These are phyloP conservation scores for Quercus lobata DNA, from an alignment of 331 rosid species.

Conservation along the genomic window DNA sequence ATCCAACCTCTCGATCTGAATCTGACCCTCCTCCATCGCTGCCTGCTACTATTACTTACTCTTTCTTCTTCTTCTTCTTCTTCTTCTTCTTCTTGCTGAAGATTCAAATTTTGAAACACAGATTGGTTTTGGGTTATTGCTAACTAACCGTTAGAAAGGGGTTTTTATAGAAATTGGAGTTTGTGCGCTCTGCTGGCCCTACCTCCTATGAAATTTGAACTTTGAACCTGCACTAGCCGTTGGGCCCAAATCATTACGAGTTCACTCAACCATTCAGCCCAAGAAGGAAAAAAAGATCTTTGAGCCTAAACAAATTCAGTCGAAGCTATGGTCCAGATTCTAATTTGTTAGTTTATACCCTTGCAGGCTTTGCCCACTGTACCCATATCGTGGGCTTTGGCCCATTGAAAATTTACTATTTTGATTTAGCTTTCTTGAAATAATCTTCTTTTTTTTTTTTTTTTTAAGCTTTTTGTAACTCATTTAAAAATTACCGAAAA, in stretches of 20 bases:
- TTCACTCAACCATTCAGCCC: too few relatives aligned
- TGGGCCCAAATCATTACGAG: neutral
- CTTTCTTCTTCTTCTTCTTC: conserved; percentile 14
- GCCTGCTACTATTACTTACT: neutral
- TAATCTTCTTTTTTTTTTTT: too few relatives aligned
- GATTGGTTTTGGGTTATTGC: neutral
- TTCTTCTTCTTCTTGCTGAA: neutral
- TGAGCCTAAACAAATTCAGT: too few relatives aligned
- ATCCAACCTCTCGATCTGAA: conserved; percentile 34
- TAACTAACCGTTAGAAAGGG: neutral
- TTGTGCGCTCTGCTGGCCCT: neutral
- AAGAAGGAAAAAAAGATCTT: neutral
- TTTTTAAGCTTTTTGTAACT: too few relatives aligned
- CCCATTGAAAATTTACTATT: too few relatives aligned
- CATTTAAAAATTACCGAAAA: too few relatives aligned
- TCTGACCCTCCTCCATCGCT: conserved; percentile 19
- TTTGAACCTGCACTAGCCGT: neutral
- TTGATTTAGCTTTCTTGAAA: too few relatives aligned
- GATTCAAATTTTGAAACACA: neutral
- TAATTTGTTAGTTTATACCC: too few relatives aligned
- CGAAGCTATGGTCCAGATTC: too few relatives aligned
- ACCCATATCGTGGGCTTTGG: too few relatives aligned
- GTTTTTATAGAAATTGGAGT: neutral
- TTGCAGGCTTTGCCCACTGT: too few relatives aligned
- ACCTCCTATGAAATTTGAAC: neutral